Conservation (phyloP, 108 stramenopile genomes). For the Cyclotella kingstonii region DNA sequence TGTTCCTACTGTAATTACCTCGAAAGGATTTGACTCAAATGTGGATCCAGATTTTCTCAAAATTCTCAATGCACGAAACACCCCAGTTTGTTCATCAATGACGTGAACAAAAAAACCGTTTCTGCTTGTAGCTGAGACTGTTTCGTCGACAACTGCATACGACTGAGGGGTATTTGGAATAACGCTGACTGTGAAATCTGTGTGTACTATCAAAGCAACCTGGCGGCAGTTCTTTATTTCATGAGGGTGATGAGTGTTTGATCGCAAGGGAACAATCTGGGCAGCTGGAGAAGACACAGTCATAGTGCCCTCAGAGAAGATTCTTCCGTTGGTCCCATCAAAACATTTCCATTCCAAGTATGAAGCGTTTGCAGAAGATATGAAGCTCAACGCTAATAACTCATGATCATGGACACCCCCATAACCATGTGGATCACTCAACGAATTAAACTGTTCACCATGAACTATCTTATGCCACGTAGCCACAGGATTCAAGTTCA, state of each 20-base stretch:
- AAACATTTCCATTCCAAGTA: constrained; percentile 69
- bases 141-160: constrained; percentile 30
- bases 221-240: constrained; percentile 62
- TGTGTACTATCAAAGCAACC: constrained; percentile 58
- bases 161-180: constrained; percentile 54
- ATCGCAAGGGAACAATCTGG: constrained; percentile 68
- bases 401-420: constrained; percentile 72
- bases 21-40: constrained; percentile 17
- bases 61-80: constrained; percentile 36
- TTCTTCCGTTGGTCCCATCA: constrained; percentile 69
- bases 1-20: constrained; percentile 53
- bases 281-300: constrained; percentile 43
- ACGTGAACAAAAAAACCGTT: constrained; percentile 74
- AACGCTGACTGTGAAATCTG: constrained; percentile 53
- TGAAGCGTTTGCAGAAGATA: not conserved
- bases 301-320: constrained; percentile 50
- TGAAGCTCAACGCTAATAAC: constrained; percentile 56
- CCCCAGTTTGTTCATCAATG: constrained; percentile 46
- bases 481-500: constrained; percentile 58
- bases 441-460: constrained; percentile 57
- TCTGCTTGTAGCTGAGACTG: constrained; percentile 29
- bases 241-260: constrained; percentile 40
- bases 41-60: constrained; percentile 16
- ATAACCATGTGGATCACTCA: constrained; percentile 62
- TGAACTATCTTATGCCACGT: constrained; percentile 75